phyloP scores from a whole-genome alignment of 768 basidiomycete species.

The Rhizopogon roseolus region DNA sequence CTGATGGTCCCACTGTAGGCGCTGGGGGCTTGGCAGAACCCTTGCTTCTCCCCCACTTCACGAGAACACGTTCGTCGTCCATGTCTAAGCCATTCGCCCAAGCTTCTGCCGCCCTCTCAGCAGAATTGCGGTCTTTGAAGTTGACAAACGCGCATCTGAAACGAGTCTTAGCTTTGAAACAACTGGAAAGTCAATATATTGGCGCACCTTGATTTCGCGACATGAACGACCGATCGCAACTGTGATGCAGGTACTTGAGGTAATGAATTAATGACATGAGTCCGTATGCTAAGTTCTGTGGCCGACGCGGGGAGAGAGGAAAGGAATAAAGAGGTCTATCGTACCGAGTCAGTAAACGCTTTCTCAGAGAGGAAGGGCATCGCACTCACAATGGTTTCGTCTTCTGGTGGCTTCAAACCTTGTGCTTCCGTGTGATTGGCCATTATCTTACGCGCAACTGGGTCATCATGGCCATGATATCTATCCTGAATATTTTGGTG shows the following conservation, averaged over 20 bases:
- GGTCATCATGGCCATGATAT: slow-evolving; percentile 89
- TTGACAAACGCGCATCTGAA: slow-evolving; percentile 91
- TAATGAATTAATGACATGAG: slow-evolving; percentile 63
- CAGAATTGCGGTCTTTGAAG: slow-evolving; percentile 76
- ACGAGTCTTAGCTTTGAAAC: background rate
- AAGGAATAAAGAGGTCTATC: slow-evolving; percentile 82
- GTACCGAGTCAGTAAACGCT: slow-evolving; percentile 4
- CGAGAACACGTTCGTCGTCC: slow-evolving; percentile 63
- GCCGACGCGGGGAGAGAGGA: slow-evolving; percentile 67
- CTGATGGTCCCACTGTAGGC: slow-evolving; percentile 2
- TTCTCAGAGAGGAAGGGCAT: background rate
- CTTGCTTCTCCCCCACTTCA: slow-evolving; percentile 89
- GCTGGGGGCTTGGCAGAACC: slow-evolving; percentile 28
- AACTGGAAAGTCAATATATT: background rate
- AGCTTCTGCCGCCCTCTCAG: slow-evolving; percentile 83
- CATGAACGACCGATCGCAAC: slow-evolving; percentile 81
- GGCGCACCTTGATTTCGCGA: slow-evolving; percentile 71
- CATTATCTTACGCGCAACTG: slow-evolving; percentile 91
- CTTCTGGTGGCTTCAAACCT: slow-evolving; percentile 88
- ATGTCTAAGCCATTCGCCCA: slow-evolving; percentile 92
- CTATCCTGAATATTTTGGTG: slow-evolving; percentile 95
- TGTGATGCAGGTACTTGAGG: slow-evolving; percentile 58
- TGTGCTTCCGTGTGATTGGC: slow-evolving; percentile 70
- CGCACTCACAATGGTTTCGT: slow-evolving; percentile 70
- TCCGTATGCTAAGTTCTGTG: slow-evolving; percentile 71